Evolutionary conservation across 75 land plant species (phyloP), one percentile per base, ranked within the genome.

Genomic region (Cunninghamia lanceolata): DNA sequence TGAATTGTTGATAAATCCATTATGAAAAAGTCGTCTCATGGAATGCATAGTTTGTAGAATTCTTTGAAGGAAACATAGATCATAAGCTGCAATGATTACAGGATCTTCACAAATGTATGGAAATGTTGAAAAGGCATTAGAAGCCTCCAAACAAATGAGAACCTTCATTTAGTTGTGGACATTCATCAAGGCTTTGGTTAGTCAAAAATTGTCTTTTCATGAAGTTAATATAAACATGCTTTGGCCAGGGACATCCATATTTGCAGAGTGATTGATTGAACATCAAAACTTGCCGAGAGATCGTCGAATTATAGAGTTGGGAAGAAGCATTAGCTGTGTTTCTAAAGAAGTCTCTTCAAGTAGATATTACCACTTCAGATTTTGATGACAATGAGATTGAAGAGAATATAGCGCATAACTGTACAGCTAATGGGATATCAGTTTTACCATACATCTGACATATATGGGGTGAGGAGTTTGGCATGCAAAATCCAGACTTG

Each of bases 301-400:
- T 10, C 87, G 91, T 9, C 92, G 92, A 4, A 89, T 94, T 75
- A 46, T 98, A 85, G 99, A 98, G 84, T 84, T 98, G 56, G 99
- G 99, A 96, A 78, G 81, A 99, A 83, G 99, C 99, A 56, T 88
- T 98, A 90, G 95, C 99, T 2, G 95, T 98, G 32, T 98, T 94
- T 86, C 84, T 98, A 84, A 88, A 86, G 79, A 96, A 92, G 85
- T 85, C 92, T 36, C 90, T 93, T 84, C 86, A 85, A 74, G 83
- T 92, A 38, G 97, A 96, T 84, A 95, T 98, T 81, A 98, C 99
- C 28, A 97, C 99, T 40, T 98, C 97, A 84, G 99, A 98, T 89
- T 97, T 89, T 89, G 91, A 95, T 92, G 99, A 98, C 86, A 86
- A 80, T 73, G 99, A 97, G 83, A 93, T 98, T 81, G 99, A 94